Evolutionary conservation across 2,329 filamentous ascomycete species (phyloP).

Genomic region (Aureobasidium sp.): DNA sequence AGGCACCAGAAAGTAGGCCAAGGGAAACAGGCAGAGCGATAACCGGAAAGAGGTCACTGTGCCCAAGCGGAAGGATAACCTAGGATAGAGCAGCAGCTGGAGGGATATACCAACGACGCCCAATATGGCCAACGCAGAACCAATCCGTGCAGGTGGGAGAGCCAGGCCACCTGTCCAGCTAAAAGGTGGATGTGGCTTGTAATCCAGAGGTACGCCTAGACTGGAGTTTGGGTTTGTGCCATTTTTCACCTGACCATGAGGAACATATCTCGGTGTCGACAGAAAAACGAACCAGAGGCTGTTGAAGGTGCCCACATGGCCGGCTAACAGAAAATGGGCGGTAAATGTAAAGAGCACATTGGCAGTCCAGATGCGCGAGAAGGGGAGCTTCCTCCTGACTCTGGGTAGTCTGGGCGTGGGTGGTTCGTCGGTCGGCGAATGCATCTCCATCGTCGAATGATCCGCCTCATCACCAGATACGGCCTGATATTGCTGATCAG

Average conservation of each 20-base stretch:
- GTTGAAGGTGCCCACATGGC: constrained; percentile 45
- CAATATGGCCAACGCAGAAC: constrained; percentile 42
- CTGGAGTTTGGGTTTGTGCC: constrained; percentile 26
- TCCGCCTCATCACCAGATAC: constrained; percentile 18
- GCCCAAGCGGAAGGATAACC: constrained; percentile 35
- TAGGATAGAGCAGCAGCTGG: constrained; percentile 42
- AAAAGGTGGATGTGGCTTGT: constrained; percentile 34
- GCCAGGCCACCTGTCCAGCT: constrained; percentile 44
- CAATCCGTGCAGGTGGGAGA: constrained; percentile 41
- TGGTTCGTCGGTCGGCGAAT: constrained; percentile 24
- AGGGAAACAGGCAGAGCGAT: constrained; percentile 38
- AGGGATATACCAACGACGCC: constrained; percentile 41
- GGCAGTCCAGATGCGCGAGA: constrained; percentile 41
- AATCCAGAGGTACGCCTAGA: constrained; percentile 33
- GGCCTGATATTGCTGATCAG: constrained; percentile 28
- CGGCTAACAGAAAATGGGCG: constrained; percentile 39
- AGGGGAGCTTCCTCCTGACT: constrained; percentile 34
- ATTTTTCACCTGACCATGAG: constrained; percentile 14
- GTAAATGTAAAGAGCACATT: constrained; percentile 40
- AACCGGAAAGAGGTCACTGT: constrained; percentile 36
- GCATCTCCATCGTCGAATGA: constrained; percentile 22
- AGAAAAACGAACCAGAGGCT: constrained; percentile 46
- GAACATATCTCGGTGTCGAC: constrained; percentile 36
- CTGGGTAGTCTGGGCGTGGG: constrained; percentile 18
- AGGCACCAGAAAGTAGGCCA: constrained; percentile 38